phyloP scores from a whole-genome alignment of 2,329 filamentous ascomycete genomes.

The Lizonia empirigonia region DNA sequence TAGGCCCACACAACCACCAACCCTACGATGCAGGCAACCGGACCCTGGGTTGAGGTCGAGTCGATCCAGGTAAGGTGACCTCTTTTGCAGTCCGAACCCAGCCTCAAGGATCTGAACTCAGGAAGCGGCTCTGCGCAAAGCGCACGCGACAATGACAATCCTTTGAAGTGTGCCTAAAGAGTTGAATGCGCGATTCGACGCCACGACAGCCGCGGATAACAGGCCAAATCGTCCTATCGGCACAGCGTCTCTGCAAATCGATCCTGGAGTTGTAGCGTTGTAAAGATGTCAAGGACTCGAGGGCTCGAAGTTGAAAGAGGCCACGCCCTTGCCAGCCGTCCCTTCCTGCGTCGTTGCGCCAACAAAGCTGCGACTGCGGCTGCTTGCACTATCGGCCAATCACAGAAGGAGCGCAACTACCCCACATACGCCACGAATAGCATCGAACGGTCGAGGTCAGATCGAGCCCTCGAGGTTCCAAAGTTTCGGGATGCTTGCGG shows the following conservation, averaged over 20 bases:
- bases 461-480: conserved; percentile 7
- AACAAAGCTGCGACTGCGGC: conserved; percentile 17
- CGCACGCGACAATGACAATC: not conserved
- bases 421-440: conserved; percentile 5
- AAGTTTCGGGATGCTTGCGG: not conserved
- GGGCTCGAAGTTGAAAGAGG: conserved; percentile 23
- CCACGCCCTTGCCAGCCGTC: conserved; percentile 17
- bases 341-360: conserved; percentile 11
- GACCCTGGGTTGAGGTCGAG: conserved; percentile 9
- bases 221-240: too few species aligned
- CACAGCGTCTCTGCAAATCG: too few species aligned
- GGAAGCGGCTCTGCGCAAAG: not conserved
- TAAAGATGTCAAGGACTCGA: not conserved
- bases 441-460: conserved; percentile 12
- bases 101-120: not conserved
- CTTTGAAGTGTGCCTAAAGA: too few species aligned
- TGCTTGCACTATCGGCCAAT: conserved; percentile 1
- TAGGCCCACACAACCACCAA: conserved; percentile 3
- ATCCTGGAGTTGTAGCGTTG: not conserved
- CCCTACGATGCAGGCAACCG: conserved; percentile 8
- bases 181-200: too few species aligned
- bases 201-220: too few species aligned
- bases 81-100: conserved; percentile 6
- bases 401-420: not conserved
- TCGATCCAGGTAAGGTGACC: not conserved